Conservation (phyloP, 2,329 filamentous ascomycete species). For the Calonectria ilicicola region DNA sequence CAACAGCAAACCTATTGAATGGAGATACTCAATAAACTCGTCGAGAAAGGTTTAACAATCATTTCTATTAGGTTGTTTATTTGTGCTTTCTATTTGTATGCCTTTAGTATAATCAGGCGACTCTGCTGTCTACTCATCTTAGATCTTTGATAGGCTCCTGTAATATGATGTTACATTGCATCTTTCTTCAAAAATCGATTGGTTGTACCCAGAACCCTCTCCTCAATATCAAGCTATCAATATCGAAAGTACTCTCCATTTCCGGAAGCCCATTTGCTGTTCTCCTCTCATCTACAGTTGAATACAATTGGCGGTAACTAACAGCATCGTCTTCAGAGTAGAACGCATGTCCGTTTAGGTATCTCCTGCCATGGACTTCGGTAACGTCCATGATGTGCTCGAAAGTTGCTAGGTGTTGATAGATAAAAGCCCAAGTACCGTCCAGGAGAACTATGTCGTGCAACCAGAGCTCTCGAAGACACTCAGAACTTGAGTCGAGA, state of each 20-base stretch:
- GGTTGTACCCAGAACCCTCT: constrained; percentile 1
- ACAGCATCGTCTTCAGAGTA: neutral
- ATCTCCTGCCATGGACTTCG: neutral
- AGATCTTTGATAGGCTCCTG: neutral
- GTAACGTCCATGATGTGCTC: neutral
- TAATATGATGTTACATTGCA: too few species aligned
- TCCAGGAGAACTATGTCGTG: neutral
- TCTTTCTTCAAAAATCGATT: neutral
- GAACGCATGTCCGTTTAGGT: neutral
- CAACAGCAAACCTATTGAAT: too few species aligned
- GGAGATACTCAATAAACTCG: too few species aligned
- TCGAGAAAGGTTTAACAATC: too few species aligned
- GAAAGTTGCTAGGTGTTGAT: neutral
- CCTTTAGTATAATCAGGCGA: too few species aligned
- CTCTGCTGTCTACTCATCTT: too few species aligned
- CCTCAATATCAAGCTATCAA: neutral
- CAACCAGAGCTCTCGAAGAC: neutral
- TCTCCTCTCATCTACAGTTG: neutral
- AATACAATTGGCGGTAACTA: neutral
- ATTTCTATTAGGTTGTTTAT: too few species aligned
- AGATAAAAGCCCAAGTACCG: neutral
- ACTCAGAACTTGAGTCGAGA: neutral
- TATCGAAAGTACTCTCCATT: neutral
- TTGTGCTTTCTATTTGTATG: too few species aligned
- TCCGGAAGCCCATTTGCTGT: neutral